These are phyloP conservation scores for Novymonas esmeraldas DNA, from an alignment of 208 protist genomes.

Conservation along the genomic window DNA sequence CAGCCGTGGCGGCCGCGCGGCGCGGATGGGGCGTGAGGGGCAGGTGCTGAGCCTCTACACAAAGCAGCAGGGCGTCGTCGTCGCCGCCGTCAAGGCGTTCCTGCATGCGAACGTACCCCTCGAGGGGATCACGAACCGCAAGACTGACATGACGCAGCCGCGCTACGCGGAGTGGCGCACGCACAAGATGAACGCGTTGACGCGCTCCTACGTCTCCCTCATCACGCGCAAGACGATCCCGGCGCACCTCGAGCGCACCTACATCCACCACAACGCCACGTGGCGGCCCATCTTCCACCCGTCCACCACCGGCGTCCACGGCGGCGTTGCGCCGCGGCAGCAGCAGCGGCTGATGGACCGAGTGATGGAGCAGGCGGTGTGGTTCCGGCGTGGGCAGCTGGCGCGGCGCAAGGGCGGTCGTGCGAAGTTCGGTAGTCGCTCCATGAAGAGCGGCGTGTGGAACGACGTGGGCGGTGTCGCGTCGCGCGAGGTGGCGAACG, in stretches of 20 bases:
- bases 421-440: constrained; percentile 71
- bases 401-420: constrained; percentile 76
- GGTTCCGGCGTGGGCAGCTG: constrained; percentile 63
- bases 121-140: constrained; percentile 72
- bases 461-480: constrained; percentile 75
- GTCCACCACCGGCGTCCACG: constrained; percentile 55
- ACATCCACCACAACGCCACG: constrained; percentile 83
- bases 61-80: constrained; percentile 79
- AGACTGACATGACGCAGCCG: constrained; percentile 64
- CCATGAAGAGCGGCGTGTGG: constrained; percentile 65
- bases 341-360: constrained; percentile 81
- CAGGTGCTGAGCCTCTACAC: constrained; percentile 76
- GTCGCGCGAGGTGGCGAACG: constrained; percentile 44
- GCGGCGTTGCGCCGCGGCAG: constrained; percentile 68
- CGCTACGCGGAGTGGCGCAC: constrained; percentile 84
- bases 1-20: constrained; percentile 69
- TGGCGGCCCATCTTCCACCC: constrained; percentile 82
- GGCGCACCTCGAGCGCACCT: constrained; percentile 76
- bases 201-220: constrained; percentile 79
- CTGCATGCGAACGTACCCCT: constrained; percentile 52
- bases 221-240: constrained; percentile 86
- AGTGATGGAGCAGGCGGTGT: constrained; percentile 63
- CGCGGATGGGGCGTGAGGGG: constrained; percentile 75
- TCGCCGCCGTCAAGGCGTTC: constrained; percentile 66
- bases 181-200: constrained; percentile 76